These are phyloP conservation scores for Protomyces inouyei DNA, from an alignment of 1,139 yeast genomes.

Conservation along the genomic window DNA sequence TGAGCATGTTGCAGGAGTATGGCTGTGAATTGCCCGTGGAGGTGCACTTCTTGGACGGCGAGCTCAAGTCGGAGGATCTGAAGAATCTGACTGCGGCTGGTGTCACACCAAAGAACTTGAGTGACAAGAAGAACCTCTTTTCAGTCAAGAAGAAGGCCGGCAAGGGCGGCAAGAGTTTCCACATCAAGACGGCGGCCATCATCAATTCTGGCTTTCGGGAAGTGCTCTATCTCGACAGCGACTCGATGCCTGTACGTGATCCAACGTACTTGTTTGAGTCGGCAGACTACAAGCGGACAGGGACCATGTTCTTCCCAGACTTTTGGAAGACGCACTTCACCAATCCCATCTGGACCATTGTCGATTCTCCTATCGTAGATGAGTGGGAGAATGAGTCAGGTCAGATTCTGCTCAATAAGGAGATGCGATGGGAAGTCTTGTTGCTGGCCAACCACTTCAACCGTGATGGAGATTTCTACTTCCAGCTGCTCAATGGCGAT, in stretches of 20 bases:
- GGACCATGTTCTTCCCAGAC: conserved; percentile 27
- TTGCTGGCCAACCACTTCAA: conserved; percentile 26
- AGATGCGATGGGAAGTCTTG: conserved; percentile 14
- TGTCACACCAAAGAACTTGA: conserved; percentile 3
- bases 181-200: conserved; percentile 28
- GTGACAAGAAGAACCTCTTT: conserved; percentile 10
- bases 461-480: conserved; percentile 25
- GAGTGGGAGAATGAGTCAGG: conserved; percentile 28
- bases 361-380: conserved; percentile 22
- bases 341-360: conserved; percentile 23
- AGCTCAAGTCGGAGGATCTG: conserved; percentile 8
- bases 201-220: conserved; percentile 24
- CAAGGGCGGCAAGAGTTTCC: conserved; percentile 24
- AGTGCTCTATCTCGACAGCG: conserved; percentile 25
- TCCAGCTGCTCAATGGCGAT: conserved; percentile 25
- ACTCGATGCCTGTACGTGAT: conserved; percentile 26
- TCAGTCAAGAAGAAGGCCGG: conserved; percentile 27
- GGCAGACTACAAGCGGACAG: conserved; percentile 21
- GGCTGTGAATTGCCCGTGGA: conserved; percentile 23
- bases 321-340: conserved; percentile 26
- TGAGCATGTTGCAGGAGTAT: conserved; percentile 24
- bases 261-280: conserved; percentile 22
- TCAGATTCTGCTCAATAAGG: conserved; percentile 21
- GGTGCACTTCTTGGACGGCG: conserved; percentile 23
- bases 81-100: conserved; percentile 15